Base-by-base conservation (phyloP, 805 yeast species). In the Saturnispora hagleri region DNA sequence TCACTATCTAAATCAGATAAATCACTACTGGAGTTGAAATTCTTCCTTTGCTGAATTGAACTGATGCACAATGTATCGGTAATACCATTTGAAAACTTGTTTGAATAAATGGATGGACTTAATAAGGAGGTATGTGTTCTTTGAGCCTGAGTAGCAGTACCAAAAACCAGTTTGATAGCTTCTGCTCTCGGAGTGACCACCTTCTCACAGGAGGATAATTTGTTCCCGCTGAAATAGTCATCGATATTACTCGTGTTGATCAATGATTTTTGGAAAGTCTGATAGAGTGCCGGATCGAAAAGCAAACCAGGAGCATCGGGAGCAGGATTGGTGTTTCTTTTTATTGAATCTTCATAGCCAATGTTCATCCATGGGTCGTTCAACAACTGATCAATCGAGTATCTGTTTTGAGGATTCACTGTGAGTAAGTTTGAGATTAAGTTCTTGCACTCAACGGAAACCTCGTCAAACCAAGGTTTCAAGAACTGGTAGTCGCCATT, bases 401-500 rank as follows among this genome's bases (percentile, higher is more conserved):
- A 84, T 59, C 95, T 73, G 50, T 74, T 75, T 12, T 72, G 71
- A 1, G 93, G 90, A 63, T 86, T 81, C 15, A 84, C 84, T 27
- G 83, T 82, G 56, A 86, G 70, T 65, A 86, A 72, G 59, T 77
- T 80, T 4, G 76, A 67, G 13, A 86, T 86, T 59, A 86, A 75
- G 58, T 76, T 76, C 61, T 85, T 86, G 27, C 89, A 90, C 36
- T 81, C 88, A 40, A 64, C 67, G 48, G 84, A 75, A 35, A 86
- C 83, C 63, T 86, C 95, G 66, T 86, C 93, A 88, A 93, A 86
- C 95, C 95, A 86, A 1, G 95, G 95, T 53, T 77, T 70, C 50
- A 86, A 70, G 63, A 85, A 86, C n/a, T 79, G 77, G 65, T 76
- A 86, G 52, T 85, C 82, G 35, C 93, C 95, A 46, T 73, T 73